A percentile compares a stretch with the other conserved stretches of the same genome.
phyloP scores from a whole-genome alignment of 139 green algal species.

The Volvox africanus region DNA sequence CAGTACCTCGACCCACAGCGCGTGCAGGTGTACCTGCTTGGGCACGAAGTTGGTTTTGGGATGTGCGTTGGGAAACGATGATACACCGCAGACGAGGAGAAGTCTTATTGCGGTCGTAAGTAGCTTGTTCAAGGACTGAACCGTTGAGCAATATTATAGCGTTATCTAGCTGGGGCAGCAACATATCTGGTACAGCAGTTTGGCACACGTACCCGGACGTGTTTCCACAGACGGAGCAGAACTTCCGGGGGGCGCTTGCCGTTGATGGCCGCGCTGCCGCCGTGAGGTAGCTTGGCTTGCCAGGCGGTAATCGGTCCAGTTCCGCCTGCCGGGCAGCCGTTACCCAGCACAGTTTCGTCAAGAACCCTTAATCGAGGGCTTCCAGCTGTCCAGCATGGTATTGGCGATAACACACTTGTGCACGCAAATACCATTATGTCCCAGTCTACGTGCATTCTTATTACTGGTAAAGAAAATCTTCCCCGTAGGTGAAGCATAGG shows the following conservation, averaged over 20 bases:
- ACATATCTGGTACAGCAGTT: not conserved
- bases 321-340: conserved; percentile 46
- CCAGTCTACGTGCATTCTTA: too few relatives aligned
- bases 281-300: conserved; percentile 76
- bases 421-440: too few relatives aligned
- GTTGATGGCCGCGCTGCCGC: conserved; percentile 66
- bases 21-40: conserved; percentile 81
- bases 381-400: too few relatives aligned
- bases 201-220: conserved; percentile 49
- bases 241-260: conserved; percentile 67
- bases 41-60: not conserved
- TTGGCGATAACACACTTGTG: too few relatives aligned
- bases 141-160: not conserved
- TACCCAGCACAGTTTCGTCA: too few relatives aligned
- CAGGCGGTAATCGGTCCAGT: conserved; percentile 63
- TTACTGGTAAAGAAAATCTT: too few relatives aligned
- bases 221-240: conserved; percentile 82
- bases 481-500: too few relatives aligned
- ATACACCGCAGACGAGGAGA: not conserved
- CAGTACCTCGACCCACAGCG: conserved; percentile 86
- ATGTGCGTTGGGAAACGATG: not conserved
- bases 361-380: too few relatives aligned
- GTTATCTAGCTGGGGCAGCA: too few relatives aligned
- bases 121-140: not conserved
- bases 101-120: not conserved